A percentile compares a stretch with the other conserved stretches of the same genome.
Evolutionary conservation across 2,329 filamentous ascomycete species (phyloP).

Genomic region (Apiospora aurea): DNA sequence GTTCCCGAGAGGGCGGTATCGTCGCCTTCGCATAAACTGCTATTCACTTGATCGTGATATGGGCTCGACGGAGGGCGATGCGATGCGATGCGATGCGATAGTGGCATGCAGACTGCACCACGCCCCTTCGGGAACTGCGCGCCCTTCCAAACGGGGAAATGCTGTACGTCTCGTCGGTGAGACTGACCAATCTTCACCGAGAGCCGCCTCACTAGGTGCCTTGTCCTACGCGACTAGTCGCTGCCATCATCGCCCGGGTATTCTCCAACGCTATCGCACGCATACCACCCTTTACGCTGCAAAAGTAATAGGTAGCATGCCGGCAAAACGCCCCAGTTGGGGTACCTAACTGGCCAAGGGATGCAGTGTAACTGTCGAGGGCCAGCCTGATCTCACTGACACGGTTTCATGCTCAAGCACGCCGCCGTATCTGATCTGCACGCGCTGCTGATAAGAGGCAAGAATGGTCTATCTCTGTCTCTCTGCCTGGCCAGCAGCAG

Average conservation of each 20-base stretch:
- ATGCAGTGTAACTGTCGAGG: background rate
- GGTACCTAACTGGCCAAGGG: background rate
- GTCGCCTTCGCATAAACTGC: background rate
- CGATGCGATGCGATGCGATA: background rate
- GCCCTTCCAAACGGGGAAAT: background rate
- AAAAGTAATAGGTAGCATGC: background rate
- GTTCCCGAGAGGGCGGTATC: background rate
- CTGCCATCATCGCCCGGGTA: background rate
- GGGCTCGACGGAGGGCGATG: background rate
- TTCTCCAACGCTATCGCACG: constrained; percentile 10
- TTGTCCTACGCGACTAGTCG: constrained; percentile 8
- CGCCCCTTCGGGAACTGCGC: constrained; percentile 17
- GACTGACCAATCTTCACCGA: constrained; percentile 20
- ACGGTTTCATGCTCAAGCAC: background rate
- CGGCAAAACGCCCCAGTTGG: background rate
- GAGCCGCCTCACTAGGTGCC: constrained; percentile 7
- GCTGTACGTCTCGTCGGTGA: constrained; percentile 14
- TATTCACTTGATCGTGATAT: constrained; percentile 15
- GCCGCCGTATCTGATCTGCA: background rate
- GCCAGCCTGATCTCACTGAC: background rate
- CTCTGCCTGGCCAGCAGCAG: background rate
- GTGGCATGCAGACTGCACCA: constrained; percentile 20
- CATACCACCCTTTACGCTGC: background rate
- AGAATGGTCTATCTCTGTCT: too few species aligned
- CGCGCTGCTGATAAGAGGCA: background rate